phyloP scores from a whole-genome alignment of 1,284 basidiomycete genomes.

The Malassezia nana region DNA sequence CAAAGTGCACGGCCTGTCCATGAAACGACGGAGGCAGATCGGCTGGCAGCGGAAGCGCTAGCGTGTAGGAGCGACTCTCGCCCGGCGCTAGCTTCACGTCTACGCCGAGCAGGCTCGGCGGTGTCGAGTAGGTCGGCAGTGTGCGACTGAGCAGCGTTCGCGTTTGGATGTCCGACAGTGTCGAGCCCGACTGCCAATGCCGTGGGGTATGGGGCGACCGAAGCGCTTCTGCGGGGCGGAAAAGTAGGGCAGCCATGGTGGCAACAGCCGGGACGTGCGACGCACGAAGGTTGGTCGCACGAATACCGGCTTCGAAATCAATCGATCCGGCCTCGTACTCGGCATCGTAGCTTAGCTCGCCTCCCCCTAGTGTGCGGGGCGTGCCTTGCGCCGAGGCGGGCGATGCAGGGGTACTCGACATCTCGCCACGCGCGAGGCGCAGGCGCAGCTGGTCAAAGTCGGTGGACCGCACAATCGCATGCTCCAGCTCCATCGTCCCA shows the following conservation, averaged over 20 bases:
- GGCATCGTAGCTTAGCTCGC: slow-evolving; percentile 29
- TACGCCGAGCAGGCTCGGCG: slow-evolving; percentile 71
- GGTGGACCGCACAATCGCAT: slow-evolving; percentile 48
- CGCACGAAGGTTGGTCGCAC: slow-evolving; percentile 3
- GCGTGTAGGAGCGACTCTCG: slow-evolving; percentile 60
- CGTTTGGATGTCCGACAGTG: slow-evolving; percentile 55
- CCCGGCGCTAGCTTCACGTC: slow-evolving; percentile 68
- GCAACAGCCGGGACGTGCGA: slow-evolving; percentile 12
- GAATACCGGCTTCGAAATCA: slow-evolving; percentile 15
- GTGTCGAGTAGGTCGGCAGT: slow-evolving; percentile 69
- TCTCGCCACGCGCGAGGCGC: slow-evolving; percentile 39
- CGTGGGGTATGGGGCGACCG: slow-evolving; percentile 4
- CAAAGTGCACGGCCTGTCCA: slow-evolving; percentile 71
- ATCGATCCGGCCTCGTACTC: slow-evolving; percentile 13
- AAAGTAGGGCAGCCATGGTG: slow-evolving; percentile 11
- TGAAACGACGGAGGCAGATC: slow-evolving; percentile 79
- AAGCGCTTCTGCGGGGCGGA: not conserved
- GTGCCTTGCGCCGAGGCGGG: slow-evolving; percentile 20
- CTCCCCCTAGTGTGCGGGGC: slow-evolving; percentile 31
- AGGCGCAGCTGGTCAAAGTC: slow-evolving; percentile 49
- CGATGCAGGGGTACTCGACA: slow-evolving; percentile 26
- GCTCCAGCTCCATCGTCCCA: slow-evolving; percentile 58
- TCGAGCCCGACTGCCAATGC: slow-evolving; percentile 52
- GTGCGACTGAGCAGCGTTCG: slow-evolving; percentile 51
- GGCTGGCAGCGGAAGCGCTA: slow-evolving; percentile 50